Base-by-base conservation (phyloP, 2,329 filamentous ascomycete genomes). In the Periglandula ipomoeae region DNA sequence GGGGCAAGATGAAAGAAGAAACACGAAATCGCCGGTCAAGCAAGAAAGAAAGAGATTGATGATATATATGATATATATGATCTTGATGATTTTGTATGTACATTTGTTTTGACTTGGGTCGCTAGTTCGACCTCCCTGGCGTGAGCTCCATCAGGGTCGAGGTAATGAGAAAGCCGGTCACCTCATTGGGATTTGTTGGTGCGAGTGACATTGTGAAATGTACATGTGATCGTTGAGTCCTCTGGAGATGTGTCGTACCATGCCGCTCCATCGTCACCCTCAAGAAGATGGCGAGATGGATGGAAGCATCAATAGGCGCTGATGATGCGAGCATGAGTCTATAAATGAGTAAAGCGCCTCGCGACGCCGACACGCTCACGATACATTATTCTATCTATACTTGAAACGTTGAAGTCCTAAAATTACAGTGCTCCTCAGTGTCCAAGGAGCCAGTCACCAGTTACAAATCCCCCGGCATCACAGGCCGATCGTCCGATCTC, bases 141-240 rank as follows among this genome's bases (percentile, higher is more conserved):
- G 57, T 47, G 56, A 58, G 53, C 53, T 48, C 56, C 56, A 63
- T 61, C 58, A 60, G 58, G 64, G 61, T 65, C 13, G 64, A 65
- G 64, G 64, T 61, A 66, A 66, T 66, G 58, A 63, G 62, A 66
- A 24, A 65, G 50, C 60, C 58, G 59, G 60, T 61, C 61, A 59
- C 63, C 65, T 66, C 65, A 65, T 15, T 55, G 43, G 11, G 23
- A 15, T 26, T 13, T 8, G n/a, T n/a, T n/a, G n/a, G n/a, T n/a
- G n/a, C n/a, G n/a, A n/a, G n/a, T n/a, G n/a, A n/a, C n/a, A n/a
- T n/a, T n/a, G n/a, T n/a, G n/a, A n/a, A n/a, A n/a, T n/a, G n/a
- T n/a, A n/a, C n/a, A n/a, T n/a, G n/a, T n/a, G n/a, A n/a, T n/a
- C n/a, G n/a, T n/a, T n/a, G n/a, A n/a, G n/a, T n/a, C n/a, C n/a